Conservation (phyloP, 108 stramenopile genomes). For the Craspedostauros australis region DNA sequence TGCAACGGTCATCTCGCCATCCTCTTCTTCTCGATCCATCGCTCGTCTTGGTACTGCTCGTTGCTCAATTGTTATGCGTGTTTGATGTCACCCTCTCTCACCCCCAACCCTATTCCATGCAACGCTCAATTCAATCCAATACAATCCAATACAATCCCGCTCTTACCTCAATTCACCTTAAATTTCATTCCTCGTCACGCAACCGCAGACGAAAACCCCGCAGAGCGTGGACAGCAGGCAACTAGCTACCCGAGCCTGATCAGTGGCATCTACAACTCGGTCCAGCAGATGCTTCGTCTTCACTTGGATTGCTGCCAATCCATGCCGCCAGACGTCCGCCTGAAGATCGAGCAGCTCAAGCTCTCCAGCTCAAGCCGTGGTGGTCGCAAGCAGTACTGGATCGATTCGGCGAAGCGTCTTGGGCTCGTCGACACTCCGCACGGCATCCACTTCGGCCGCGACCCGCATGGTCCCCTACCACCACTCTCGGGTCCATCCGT, state of each 20-base stretch:
- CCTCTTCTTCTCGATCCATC: not conserved
- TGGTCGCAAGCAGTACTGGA: conserved; percentile 87
- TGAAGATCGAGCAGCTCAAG: conserved; percentile 54
- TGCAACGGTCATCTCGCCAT: too few relatives aligned
- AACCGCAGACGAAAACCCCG: conserved; percentile 38
- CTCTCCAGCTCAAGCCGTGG: conserved; percentile 69
- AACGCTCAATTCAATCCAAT: too few relatives aligned
- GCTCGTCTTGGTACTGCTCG: not conserved
- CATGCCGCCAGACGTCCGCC: conserved; percentile 54
- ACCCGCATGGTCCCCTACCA: conserved; percentile 65
- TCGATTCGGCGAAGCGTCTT: conserved; percentile 74
- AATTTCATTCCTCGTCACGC: too few relatives aligned
- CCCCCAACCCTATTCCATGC: not conserved
- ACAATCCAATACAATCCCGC: too few relatives aligned
- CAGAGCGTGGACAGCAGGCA: conserved; percentile 61
- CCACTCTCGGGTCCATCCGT: conserved; percentile 47
- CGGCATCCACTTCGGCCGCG: conserved; percentile 77
- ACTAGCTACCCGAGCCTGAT: conserved; percentile 73
- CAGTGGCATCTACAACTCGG: conserved; percentile 79
- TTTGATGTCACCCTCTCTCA: not conserved
- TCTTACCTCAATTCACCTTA: too few relatives aligned
- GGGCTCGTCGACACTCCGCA: conserved; percentile 72
- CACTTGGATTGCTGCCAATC: conserved; percentile 67
- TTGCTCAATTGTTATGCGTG: not conserved
- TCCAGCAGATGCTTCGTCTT: conserved; percentile 83